Base-by-base conservation (phyloP, 345 rosid species). In the Melaleuca alternifolia region DNA sequence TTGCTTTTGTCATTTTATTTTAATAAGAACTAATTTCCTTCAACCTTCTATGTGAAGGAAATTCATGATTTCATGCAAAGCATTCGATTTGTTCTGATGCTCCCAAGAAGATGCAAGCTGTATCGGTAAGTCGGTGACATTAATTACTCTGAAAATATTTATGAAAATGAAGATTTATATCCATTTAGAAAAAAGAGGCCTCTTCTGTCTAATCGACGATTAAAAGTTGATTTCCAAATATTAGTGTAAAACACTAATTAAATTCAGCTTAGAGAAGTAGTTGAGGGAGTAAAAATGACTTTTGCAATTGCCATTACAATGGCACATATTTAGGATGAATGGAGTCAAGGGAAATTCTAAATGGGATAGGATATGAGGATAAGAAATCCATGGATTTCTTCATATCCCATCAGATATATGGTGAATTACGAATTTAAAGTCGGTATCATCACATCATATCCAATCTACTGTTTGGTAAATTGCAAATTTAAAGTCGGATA, bases 61-160 rank as follows among this genome's bases (percentile, higher is more conserved):
- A 9, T 16, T 37, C 23, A 10, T 18, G 48, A 71, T 18, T 33
- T 37, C 24, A 71, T 24, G 5, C 11, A 12, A 18, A 33, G 24
- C 1, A 3, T 37, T 71, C 0, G 2, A 1, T 18, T 33, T 37
- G 44, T 5, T 18, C 2, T 4, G 10, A 0, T 71, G 3, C 48
- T 20, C 7, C 3, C 7, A 0, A 71, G 12, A 71, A 71, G 7
- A 71, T 71, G 24, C 24, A 5, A 0, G 24, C 1, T 4, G 0
- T 3, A 33, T 16, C 3, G 1, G 1, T 37, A 24, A 37, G 41
- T 10, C 6, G 10, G 6, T 30, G 41, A 30, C 23, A 53, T 53
- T 53, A 53, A 53, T 18, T 20, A 23, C 53, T 51, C 5, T 6
- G 18, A 51, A 51, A 51, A 51, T 6, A 5, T 1, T 18, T 51